These are phyloP conservation scores for Daucus carota DNA, from an alignment of 129 eudicot genomes.

Conservation along the genomic window DNA sequence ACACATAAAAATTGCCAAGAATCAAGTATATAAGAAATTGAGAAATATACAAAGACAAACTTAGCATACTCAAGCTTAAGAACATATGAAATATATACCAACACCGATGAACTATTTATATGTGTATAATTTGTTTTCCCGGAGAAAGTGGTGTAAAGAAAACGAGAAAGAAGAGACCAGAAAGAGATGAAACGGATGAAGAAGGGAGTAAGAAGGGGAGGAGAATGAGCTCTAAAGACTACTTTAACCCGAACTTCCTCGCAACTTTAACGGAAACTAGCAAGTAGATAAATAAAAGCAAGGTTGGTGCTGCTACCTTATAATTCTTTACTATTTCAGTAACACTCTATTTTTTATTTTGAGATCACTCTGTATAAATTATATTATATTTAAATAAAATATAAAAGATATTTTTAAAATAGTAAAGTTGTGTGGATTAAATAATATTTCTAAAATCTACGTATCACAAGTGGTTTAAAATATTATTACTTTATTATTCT, in stretches of 20 bases:
- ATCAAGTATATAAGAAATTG: too few relatives aligned
- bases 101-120: too few relatives aligned
- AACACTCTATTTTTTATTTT: too few relatives aligned
- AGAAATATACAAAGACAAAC: too few relatives aligned
- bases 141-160: not conserved
- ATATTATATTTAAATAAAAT: constrained; percentile 15
- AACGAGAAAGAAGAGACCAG: not conserved
- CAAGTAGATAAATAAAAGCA: constrained; percentile 50
- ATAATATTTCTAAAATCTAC: too few relatives aligned
- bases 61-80: not conserved
- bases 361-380: not conserved
- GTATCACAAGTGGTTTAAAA: not conserved
- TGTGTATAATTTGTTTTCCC: too few relatives aligned
- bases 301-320: constrained; percentile 1
- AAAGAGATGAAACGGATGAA: constrained; percentile 2
- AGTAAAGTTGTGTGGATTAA: too few relatives aligned
- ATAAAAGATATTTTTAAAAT: too few relatives aligned
- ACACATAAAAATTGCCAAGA: not conserved
- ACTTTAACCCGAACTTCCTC: constrained; percentile 58
- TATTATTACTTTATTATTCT: not conserved
- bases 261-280: constrained; percentile 52
- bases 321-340: not conserved
- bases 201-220: constrained; percentile 17
- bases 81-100: too few relatives aligned
- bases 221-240: constrained; percentile 28